phyloP scores from a whole-genome alignment of 805 yeast genomes.

The Zygotorulaspora sp. region DNA sequence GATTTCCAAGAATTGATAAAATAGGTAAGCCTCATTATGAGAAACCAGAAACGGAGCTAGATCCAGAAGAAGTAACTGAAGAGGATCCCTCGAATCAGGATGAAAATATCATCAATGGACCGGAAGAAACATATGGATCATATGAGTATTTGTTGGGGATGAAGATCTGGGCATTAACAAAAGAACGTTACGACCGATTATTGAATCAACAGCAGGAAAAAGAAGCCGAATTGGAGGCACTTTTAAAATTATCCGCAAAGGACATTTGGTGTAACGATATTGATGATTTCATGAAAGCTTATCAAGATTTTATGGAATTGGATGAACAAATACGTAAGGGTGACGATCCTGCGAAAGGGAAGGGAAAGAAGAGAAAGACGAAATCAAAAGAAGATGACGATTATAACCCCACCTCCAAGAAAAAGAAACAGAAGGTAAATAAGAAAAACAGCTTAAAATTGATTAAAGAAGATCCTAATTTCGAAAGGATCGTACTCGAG shows the following conservation, averaged over 20 bases:
- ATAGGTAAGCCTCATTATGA: slow-evolving; percentile 59
- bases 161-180: slow-evolving; percentile 91
- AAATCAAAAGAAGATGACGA: slow-evolving; percentile 34
- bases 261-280: slow-evolving; percentile 86
- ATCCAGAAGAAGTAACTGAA: slow-evolving; percentile 39
- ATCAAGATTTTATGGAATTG: slow-evolving; percentile 60
- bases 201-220: slow-evolving; percentile 67
- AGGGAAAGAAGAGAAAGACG: slow-evolving; percentile 31
- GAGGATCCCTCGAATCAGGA: slow-evolving; percentile 39
- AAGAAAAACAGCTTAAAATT: slow-evolving; percentile 21
- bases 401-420: slow-evolving; percentile 26
- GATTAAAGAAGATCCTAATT: slow-evolving; percentile 27
- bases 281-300: slow-evolving; percentile 62
- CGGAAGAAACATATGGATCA: slow-evolving; percentile 52
- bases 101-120: slow-evolving; percentile 38
- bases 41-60: slow-evolving; percentile 31
- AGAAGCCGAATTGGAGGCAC: slow-evolving; percentile 61
- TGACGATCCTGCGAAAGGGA: slow-evolving; percentile 43
- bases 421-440: slow-evolving; percentile 23
- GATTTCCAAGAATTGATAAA: slow-evolving; percentile 75
- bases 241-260: slow-evolving; percentile 69
- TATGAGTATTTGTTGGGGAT: slow-evolving; percentile 88
- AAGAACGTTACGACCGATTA: slow-evolving; percentile 79
- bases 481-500: slow-evolving; percentile 27
- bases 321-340: slow-evolving; percentile 59